Evolutionary conservation across 2,329 filamentous ascomycete species (phyloP).

Genomic region (Bipolaris sorokiniana): DNA sequence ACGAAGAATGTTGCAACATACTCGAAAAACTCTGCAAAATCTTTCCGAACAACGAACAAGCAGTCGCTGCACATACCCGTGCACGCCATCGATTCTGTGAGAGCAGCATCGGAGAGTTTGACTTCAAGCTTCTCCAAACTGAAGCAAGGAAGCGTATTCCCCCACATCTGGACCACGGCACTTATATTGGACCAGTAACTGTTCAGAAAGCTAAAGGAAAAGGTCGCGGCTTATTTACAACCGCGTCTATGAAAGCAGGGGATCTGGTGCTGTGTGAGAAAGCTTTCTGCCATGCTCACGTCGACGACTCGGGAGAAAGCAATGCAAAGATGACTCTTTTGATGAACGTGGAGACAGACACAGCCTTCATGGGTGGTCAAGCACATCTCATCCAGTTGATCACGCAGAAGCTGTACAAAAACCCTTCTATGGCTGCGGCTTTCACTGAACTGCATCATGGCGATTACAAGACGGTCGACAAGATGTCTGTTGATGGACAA

Average conservation of each 20-base stretch:
- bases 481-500: slow-evolving; percentile 40
- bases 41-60: slow-evolving; percentile 43
- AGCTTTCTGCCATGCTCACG: slow-evolving; percentile 55
- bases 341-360: slow-evolving; percentile 48
- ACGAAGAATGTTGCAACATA: slow-evolving; percentile 43
- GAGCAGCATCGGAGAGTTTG: slow-evolving; percentile 48
- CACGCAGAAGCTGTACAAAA: slow-evolving; percentile 56
- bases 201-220: slow-evolving; percentile 48
- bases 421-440: slow-evolving; percentile 41
- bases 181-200: slow-evolving; percentile 53
- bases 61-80: slow-evolving; percentile 20
- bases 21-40: slow-evolving; percentile 37
- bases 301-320: slow-evolving; percentile 17
- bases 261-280: slow-evolving; percentile 57
- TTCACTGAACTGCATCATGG: slow-evolving; percentile 50
- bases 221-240: slow-evolving; percentile 60
- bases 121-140: slow-evolving; percentile 40
- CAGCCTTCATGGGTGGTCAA: slow-evolving; percentile 48
- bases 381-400: slow-evolving; percentile 51
- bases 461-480: slow-evolving; percentile 45
- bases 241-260: slow-evolving; percentile 47
- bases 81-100: slow-evolving; percentile 40
- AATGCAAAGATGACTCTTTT: slow-evolving; percentile 37
- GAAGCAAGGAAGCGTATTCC: slow-evolving; percentile 49
- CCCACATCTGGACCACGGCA: slow-evolving; percentile 57